Percentiles rank a stretch among this genome's conserved stretches.
phyloP scores from a whole-genome alignment of 1,284 basidiomycete genomes.

The Trametes polyzona region DNA sequence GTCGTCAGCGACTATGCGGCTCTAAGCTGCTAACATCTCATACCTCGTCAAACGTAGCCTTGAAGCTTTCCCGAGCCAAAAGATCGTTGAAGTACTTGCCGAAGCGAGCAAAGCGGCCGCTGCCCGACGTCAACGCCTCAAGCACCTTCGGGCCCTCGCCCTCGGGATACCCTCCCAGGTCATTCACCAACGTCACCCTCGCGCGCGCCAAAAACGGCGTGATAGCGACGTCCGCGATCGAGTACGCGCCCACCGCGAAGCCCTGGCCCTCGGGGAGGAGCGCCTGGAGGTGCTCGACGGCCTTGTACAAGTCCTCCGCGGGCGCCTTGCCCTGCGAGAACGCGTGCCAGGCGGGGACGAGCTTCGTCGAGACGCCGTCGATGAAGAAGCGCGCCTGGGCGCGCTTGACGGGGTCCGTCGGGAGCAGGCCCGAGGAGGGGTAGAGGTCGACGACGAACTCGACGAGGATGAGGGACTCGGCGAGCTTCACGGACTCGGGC shows the following conservation, averaged over 20 bases:
- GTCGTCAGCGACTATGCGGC: background rate
- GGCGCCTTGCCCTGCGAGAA: slow-evolving; percentile 42
- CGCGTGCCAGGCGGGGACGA: slow-evolving; percentile 38
- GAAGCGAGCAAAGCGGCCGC: slow-evolving; percentile 32
- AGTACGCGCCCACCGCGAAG: slow-evolving; percentile 22
- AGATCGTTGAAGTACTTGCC: slow-evolving; percentile 34
- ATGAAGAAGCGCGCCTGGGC: slow-evolving; percentile 65
- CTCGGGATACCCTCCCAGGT: slow-evolving; percentile 16
- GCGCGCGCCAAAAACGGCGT: slow-evolving; percentile 23
- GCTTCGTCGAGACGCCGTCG: slow-evolving; percentile 51
- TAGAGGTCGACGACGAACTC: slow-evolving; percentile 64
- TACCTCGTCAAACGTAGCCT: slow-evolving; percentile 38
- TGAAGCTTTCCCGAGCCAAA: slow-evolving; percentile 35
- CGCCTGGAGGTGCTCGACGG: slow-evolving; percentile 38
- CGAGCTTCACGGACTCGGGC: slow-evolving; percentile 57
- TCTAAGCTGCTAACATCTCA: background rate
- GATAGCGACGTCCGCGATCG: slow-evolving; percentile 22
- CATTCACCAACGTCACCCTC: slow-evolving; percentile 12
- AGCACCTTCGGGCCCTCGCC: slow-evolving; percentile 22
- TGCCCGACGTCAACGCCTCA: slow-evolving; percentile 15
- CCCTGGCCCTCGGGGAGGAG: slow-evolving; percentile 32
- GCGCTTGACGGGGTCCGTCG: slow-evolving; percentile 54
- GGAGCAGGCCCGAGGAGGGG: slow-evolving; percentile 49
- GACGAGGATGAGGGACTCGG: slow-evolving; percentile 64
- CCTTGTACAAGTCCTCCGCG: slow-evolving; percentile 43